Base-by-base conservation (phyloP, 768 basidiomycete genomes). In the Postia placenta region DNA sequence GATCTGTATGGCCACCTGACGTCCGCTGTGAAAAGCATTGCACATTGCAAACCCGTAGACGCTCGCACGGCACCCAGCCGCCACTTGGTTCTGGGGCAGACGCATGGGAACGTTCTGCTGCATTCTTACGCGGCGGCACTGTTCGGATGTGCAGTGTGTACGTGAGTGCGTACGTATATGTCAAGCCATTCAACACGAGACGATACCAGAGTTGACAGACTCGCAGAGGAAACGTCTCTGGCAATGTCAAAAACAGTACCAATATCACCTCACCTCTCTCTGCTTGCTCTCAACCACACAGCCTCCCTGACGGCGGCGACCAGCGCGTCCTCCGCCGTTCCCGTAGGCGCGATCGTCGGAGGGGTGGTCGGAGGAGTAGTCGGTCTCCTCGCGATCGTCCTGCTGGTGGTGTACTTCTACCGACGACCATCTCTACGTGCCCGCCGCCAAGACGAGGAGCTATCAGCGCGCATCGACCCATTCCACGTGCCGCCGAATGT, bases 371-470 rank as follows among this genome's bases (percentile, higher is more conserved):
- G 30, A 7, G 30, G 30, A 7, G 7, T 15, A 7, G 30, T 33
- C 30, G 30, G 9, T 7, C 9, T 7, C 7, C 30, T 33, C 15
- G 30, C 30, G 9, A 33, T 33, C 15, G 30, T 33, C 30, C 7
- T 33, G 7, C 30, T 33, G 9, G 9, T 33, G 9, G 30, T 33
- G 7, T 7, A 7, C 9, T 7, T 33, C 9, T 33, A 33, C 15
- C 30, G 30, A 15, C 7, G 15, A 33, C 30, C 51, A 48, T 0
- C 46, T 48, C 4, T 65, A 63, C 15, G 66, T 74, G n/a, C 58
- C 73, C 25, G 59, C 70, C 22, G 62, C 63, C 1, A 73, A 76
- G 49, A 57, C 65, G 11, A 68, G 58, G 5, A 66, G 74, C 28
- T 39, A 59, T 11, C 47, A 58, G 7, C 52, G 43, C 7, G 58